Base-by-base conservation (phyloP, 2,329 filamentous ascomycete species). In the Trichoderma brevicompactum region DNA sequence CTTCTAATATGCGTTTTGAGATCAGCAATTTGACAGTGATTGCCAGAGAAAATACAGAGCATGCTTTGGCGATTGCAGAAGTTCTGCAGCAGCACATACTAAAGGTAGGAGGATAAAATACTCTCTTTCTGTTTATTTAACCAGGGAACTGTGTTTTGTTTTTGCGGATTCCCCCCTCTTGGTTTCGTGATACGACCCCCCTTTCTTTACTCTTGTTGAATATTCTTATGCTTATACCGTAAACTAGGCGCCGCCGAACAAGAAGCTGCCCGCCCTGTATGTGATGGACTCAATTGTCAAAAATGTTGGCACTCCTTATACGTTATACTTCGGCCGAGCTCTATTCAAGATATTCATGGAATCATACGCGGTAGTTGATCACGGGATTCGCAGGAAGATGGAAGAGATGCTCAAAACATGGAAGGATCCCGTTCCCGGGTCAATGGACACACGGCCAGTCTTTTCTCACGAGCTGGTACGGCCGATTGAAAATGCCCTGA, bases 201-300 rank as follows among this genome's bases (percentile, higher is more conserved):
- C 34, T 34, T 48, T 54, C 19, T 38, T 50, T 32, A 12, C 40
- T 52, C 43, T 48, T 40, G 13, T 32, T 50, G 17, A 23, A 49
- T 53, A 9, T 8, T 41, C 62, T 54, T 32, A 70, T 32, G 73
- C 82, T 85, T 72, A 85, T 74, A 67, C 65, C 40, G 50, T 59
- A 56, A 28, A 48, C 70, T 79, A 99, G 95, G 92, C 91, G 63
- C 87, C 92, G 52, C 93, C 95, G 44, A 85, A 88, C 67, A 94
- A 93, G 77, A 99, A 98, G 75, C 83, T 99, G 2, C 94, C 95
- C 17, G 92, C 95, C n/a, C 85, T 99, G 34, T 99, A 98, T 79
- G 92, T 99, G 70, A 89, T 99, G 74, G 95, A 99, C 79, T 98
- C 94, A 15, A 94, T 99, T 68, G 94, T 96, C 75, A 99, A 99